phyloP scores from a whole-genome alignment of 106 monocot species.

The Ottelia alismoides region DNA sequence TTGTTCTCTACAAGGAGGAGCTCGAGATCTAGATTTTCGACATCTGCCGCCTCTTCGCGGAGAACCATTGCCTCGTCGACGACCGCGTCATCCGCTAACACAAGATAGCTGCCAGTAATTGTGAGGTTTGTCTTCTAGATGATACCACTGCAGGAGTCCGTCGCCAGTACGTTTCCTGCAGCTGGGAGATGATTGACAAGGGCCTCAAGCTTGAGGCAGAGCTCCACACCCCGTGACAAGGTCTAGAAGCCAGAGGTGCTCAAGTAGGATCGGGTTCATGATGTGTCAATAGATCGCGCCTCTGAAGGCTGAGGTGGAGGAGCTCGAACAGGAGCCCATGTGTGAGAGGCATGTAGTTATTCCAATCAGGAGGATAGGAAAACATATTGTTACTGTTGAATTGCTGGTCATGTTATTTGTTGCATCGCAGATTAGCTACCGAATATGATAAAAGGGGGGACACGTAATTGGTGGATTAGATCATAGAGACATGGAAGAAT shows the following conservation, averaged over 20 bases:
- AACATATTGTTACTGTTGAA: too few species aligned
- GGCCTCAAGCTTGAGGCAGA: background rate
- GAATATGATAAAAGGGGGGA: background rate
- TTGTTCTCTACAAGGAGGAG: too few species aligned
- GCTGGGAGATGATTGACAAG: too few species aligned
- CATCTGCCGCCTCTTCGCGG: background rate
- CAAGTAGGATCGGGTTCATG: conserved; percentile 34
- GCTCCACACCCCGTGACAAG: conserved; percentile 7
- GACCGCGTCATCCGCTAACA: background rate
- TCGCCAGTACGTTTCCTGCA: background rate
- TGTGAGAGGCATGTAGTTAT: conserved; percentile 32
- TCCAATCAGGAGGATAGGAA: too few species aligned
- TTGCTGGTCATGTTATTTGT: background rate
- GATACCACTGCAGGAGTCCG: too few species aligned
- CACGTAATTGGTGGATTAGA: conserved; percentile 38
- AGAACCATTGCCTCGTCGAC: background rate
- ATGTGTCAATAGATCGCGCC: conserved; percentile 31
- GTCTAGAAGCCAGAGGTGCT: conserved; percentile 25
- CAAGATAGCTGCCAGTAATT: background rate
- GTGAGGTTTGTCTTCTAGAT: background rate
- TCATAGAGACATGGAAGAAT: conserved; percentile 49
- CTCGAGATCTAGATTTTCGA: background rate
- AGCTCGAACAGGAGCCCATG: conserved; percentile 35
- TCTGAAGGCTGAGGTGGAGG: too few species aligned
- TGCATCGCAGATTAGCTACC: background rate